These are phyloP conservation scores for Lunasporangiospora selenospora DNA, from an alignment of 192 early-diverging fungal genomes.

Conservation along the genomic window DNA sequence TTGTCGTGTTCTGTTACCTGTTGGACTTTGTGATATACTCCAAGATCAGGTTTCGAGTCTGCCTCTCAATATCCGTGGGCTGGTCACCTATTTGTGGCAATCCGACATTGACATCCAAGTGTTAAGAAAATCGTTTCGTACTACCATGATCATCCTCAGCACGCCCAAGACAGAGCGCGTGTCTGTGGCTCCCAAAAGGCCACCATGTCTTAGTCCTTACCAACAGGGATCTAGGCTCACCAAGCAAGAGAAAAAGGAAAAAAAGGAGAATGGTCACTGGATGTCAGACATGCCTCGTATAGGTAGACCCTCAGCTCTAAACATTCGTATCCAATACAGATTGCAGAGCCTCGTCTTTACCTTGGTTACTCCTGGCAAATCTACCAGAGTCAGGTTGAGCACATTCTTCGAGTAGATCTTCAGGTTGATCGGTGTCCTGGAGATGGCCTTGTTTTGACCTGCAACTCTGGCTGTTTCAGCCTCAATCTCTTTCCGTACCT, in stretches of 20 bases:
- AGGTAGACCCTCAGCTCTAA: no score
- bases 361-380: conserved; percentile 79
- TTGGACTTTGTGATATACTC: conserved; percentile 79
- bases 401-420: conserved; percentile 72
- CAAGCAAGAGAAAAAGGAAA: neutral
- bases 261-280: no score
- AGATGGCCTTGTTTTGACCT: conserved; percentile 76
- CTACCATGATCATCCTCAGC: no score
- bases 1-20: conserved; percentile 44
- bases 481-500: conserved; percentile 76
- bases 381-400: conserved; percentile 74
- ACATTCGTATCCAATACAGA: no score
- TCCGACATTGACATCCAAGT: no score
- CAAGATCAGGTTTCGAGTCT: conserved; percentile 69
- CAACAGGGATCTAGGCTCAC: conserved; percentile 20
- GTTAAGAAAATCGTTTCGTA: no score
- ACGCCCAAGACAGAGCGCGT: no score
- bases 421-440: conserved; percentile 70
- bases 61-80: conserved; percentile 75
- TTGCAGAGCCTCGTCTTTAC: conserved; percentile 21
- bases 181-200: neutral
- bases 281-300: neutral
- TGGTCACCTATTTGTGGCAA: conserved; percentile 77
- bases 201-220: conserved; percentile 3
- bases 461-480: conserved; percentile 73